phyloP scores from a whole-genome alignment of 1,284 basidiomycete species.

The Cryptococcus sp. region DNA sequence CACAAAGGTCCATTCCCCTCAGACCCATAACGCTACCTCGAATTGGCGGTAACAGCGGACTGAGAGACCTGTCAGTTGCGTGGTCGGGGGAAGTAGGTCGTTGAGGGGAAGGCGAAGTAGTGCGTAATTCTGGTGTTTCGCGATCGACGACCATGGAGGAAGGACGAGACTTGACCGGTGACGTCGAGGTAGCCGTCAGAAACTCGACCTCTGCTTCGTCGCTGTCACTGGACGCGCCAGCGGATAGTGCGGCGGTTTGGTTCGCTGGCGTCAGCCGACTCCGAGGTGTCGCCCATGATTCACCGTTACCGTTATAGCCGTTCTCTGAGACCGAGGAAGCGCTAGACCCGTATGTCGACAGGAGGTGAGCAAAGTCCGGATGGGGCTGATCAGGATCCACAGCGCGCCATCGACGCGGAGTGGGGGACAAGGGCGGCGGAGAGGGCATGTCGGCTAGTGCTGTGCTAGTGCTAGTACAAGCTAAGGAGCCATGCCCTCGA shows the following conservation, averaged over 20 bases:
- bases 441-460: constrained; percentile 21
- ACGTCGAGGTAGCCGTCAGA: constrained; percentile 16
- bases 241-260: no score
- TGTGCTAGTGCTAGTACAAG: not conserved
- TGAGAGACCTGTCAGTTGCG: constrained; percentile 10
- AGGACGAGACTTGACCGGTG: constrained; percentile 10
- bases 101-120: constrained; percentile 45
- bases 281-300: constrained; percentile 12
- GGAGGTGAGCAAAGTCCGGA: constrained; percentile 33
- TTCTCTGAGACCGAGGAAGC: no score
- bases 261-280: not conserved
- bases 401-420: constrained; percentile 40
- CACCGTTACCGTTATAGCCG: not conserved
- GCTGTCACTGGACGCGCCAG: constrained; percentile 4
- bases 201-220: constrained; percentile 26
- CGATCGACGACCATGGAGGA: not conserved
- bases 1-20: not conserved
- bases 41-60: constrained; percentile 22
- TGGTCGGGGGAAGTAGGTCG: constrained; percentile 8
- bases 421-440: constrained; percentile 42
- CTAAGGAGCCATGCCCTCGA: constrained; percentile 2
- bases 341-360: constrained; percentile 22
- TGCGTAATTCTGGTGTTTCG: constrained; percentile 31
- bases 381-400: constrained; percentile 24
- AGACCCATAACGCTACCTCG: constrained; percentile 1